Percentiles rank a stretch among this genome's conserved stretches.
phyloP scores from a whole-genome alignment of 1,139 yeast species.

The Suzukiozyma palmioleophila region DNA sequence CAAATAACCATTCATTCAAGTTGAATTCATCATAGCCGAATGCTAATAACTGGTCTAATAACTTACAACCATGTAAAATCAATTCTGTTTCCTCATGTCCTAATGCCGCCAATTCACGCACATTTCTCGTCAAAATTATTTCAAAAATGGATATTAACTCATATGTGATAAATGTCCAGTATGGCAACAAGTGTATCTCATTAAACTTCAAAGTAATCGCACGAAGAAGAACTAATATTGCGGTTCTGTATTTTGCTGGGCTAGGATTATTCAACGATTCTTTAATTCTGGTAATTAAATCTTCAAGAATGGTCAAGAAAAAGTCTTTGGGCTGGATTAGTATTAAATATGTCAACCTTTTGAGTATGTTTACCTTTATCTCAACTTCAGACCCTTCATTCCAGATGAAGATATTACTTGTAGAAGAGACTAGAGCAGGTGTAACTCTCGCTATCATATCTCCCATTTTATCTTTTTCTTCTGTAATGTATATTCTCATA shows the following conservation, averaged over 20 bases:
- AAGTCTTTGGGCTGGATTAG: slow-evolving; percentile 57
- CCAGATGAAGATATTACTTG: slow-evolving; percentile 68
- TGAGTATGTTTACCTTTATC: slow-evolving; percentile 44
- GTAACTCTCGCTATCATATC: slow-evolving; percentile 54
- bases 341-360: slow-evolving; percentile 59
- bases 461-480: slow-evolving; percentile 54
- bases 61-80: slow-evolving; percentile 61
- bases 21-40: slow-evolving; percentile 76
- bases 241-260: slow-evolving; percentile 36
- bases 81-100: slow-evolving; percentile 38
- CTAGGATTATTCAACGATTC: slow-evolving; percentile 31
- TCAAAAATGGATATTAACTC: slow-evolving; percentile 54
- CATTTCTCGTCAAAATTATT: slow-evolving; percentile 25
- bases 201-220: slow-evolving; percentile 59
- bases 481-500: slow-evolving; percentile 50
- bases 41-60: slow-evolving; percentile 68
- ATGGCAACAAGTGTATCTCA: slow-evolving; percentile 58
- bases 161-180: slow-evolving; percentile 69
- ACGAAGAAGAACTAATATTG: slow-evolving; percentile 56
- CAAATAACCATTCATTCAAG: slow-evolving; percentile 79
- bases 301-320: slow-evolving; percentile 46
- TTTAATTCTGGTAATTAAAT: slow-evolving; percentile 47
- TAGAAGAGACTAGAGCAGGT: slow-evolving; percentile 37
- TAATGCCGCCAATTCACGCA: slow-evolving; percentile 29
- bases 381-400: slow-evolving; percentile 63